These are phyloP conservation scores for Apophysomyces ossiformis DNA, from an alignment of 371 early-diverging fungal species.

Conservation along the genomic window DNA sequence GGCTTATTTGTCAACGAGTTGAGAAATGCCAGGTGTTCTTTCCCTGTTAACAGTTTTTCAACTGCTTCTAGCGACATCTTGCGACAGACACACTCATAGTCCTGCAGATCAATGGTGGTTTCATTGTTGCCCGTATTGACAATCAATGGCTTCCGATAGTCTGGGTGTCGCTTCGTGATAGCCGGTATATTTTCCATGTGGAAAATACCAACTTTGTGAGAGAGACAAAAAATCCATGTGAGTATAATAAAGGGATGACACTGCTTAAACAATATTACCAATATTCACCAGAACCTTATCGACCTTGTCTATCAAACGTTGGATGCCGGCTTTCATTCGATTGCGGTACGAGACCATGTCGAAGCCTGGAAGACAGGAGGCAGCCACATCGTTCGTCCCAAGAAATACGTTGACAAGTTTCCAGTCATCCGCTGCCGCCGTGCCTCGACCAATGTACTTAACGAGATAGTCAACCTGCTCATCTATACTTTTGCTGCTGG, in stretches of 20 bases:
- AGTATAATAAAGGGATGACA: too few relatives aligned
- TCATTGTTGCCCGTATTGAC: neutral
- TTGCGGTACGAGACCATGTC: neutral
- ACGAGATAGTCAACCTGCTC: conserved; percentile 41
- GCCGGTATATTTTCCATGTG: conserved; percentile 23
- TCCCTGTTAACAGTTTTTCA: conserved; percentile 1
- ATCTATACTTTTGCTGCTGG: conserved; percentile 26
- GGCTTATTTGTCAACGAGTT: neutral
- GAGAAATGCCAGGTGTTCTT: conserved; percentile 8
- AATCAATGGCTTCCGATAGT: conserved; percentile 32
- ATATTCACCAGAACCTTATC: conserved; percentile 22
- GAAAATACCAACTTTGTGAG: conserved; percentile 18
- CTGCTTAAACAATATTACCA: neutral
- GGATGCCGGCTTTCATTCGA: conserved; percentile 19
- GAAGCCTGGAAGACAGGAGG: conserved; percentile 30
- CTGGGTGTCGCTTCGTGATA: conserved; percentile 17
- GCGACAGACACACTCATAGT: conserved; percentile 40
- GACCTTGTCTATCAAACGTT: conserved; percentile 18
- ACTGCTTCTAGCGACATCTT: conserved; percentile 8
- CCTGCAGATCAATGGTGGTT: conserved; percentile 21
- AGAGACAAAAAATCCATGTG: too few relatives aligned
- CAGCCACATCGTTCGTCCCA: conserved; percentile 37
- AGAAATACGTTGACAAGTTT: conserved; percentile 41
- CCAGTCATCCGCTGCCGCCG: conserved; percentile 28
- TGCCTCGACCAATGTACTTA: conserved; percentile 26